Conservation (phyloP, 1,284 basidiomycete genomes). For the Kwoniella shivajii region DNA sequence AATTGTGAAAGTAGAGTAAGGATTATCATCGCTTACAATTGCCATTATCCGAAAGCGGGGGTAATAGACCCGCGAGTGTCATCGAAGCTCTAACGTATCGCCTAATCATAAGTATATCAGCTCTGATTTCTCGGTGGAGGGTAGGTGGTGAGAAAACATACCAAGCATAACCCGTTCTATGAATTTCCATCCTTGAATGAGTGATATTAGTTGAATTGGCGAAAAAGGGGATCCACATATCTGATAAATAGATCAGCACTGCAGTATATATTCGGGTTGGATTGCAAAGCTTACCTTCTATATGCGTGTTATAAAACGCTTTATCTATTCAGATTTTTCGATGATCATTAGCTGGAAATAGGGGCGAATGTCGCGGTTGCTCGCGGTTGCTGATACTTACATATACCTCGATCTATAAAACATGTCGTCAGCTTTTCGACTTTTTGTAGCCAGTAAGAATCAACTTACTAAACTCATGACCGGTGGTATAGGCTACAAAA, state of each 20-base stretch:
- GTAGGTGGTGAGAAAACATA: no score
- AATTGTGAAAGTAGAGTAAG: no score
- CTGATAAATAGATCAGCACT: slow-evolving; percentile 44
- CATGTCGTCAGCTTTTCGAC: slow-evolving; percentile 16
- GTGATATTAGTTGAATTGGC: slow-evolving; percentile 99
- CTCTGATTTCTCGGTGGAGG: not conserved
- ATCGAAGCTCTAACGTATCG: slow-evolving; percentile 84
- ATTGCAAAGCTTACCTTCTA: slow-evolving; percentile 62
- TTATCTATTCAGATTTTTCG: no score
- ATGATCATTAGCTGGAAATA: slow-evolving; percentile 14
- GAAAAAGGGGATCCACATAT: slow-evolving; percentile 99
- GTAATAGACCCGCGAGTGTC: slow-evolving; percentile 92
- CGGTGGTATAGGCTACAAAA: slow-evolving; percentile 95
- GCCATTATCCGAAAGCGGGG: slow-evolving; percentile 93
- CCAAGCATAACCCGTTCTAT: slow-evolving; percentile 95
- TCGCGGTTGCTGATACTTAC: slow-evolving; percentile 66
- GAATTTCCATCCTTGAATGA: slow-evolving; percentile 94
- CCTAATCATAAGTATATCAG: slow-evolving; percentile 44
- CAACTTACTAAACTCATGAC: slow-evolving; percentile 74
- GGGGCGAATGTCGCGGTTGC: slow-evolving; percentile 57
- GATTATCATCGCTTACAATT: slow-evolving; percentile 60
- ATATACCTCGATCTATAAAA: slow-evolving; percentile 48
- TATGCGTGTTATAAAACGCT: slow-evolving; percentile 86
- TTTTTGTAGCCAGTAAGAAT: not conserved
- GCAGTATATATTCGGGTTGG: not conserved